These are phyloP conservation scores for Poronia punctata DNA, from an alignment of 495 filamentous ascomycete genomes.

Conservation along the genomic window DNA sequence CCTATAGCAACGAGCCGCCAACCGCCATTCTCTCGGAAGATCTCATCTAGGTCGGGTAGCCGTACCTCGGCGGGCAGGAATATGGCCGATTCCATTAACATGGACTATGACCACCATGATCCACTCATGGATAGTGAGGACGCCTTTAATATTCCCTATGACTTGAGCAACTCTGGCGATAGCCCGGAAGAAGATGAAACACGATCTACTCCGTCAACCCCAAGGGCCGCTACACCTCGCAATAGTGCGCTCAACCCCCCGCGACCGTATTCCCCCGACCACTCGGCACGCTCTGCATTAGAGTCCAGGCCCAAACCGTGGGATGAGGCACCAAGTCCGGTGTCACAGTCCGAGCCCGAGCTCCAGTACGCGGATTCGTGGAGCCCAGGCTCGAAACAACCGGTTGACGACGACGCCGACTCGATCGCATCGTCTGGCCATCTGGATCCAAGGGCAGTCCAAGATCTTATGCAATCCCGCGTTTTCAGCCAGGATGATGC, in stretches of 20 bases:
- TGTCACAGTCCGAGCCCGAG: constrained; percentile 32
- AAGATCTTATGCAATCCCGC: constrained; percentile 63
- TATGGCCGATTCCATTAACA: constrained; percentile 16
- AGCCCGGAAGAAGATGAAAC: constrained; percentile 19
- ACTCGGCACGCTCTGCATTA: constrained; percentile 30
- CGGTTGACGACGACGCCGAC: constrained; percentile 14
- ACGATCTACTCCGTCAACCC: constrained; percentile 37
- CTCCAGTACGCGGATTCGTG: constrained; percentile 20
- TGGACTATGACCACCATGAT: constrained; percentile 24
- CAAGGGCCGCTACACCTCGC: constrained; percentile 27
- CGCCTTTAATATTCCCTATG: constrained; percentile 44
- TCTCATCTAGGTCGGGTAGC: constrained; percentile 1
- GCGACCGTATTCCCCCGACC: constrained; percentile 1
- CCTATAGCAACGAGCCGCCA: constrained; percentile 19
- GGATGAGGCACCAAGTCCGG: constrained; percentile 19
- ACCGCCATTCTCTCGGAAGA: constrained; percentile 13
- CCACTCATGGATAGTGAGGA: constrained; percentile 39
- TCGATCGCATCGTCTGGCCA: constrained; percentile 17
- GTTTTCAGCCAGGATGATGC: constrained; percentile 88
- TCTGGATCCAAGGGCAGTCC: constrained; percentile 20
- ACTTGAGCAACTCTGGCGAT: constrained; percentile 22
- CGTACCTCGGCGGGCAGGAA: constrained; percentile 4
- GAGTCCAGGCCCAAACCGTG: constrained; percentile 18
- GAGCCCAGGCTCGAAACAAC: constrained; percentile 17
- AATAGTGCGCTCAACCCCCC: constrained; percentile 6